A percentile compares a stretch with the other conserved stretches of the same genome.
Conservation (phyloP, 2,329 filamentous ascomycete genomes). For the Didymella pomorum region DNA sequence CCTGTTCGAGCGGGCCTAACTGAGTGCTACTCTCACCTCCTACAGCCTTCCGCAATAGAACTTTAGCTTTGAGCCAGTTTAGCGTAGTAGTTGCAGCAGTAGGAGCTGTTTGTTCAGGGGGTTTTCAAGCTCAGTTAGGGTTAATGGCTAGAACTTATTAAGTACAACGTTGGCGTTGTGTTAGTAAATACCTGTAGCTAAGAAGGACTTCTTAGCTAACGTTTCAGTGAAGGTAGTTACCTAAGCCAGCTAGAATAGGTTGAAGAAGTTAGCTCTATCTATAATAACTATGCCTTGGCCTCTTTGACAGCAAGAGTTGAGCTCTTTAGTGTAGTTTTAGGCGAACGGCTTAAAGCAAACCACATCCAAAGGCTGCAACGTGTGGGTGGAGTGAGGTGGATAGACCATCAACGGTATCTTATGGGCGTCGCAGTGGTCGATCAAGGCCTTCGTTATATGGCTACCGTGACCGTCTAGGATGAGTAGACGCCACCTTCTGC, state of each 20-base stretch:
- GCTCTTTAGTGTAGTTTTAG: constrained; percentile 1
- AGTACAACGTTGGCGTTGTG: not conserved
- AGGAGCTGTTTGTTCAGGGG: not conserved
- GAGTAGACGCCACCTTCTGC: too few species aligned
- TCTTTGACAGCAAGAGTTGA: not conserved
- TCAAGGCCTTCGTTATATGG: too few species aligned
- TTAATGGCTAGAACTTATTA: not conserved
- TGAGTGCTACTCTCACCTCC: constrained; percentile 1
- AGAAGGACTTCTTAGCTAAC: not conserved
- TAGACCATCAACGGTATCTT: too few species aligned
- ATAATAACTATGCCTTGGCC: not conserved
- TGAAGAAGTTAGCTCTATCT: not conserved
- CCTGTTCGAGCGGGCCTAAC: constrained; percentile 2
- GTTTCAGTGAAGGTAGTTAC: not conserved
- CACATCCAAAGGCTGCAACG: not conserved
- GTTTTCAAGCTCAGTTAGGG: too few species aligned
- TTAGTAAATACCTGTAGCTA: not conserved
- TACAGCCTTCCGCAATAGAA: not conserved
- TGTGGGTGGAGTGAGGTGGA: too few species aligned
- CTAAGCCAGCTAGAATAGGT: not conserved
- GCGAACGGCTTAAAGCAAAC: not conserved
- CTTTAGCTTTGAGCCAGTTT: not conserved
- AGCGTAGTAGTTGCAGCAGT: not conserved
- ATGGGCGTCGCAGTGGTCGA: too few species aligned
- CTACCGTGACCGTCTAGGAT: too few species aligned